Evolutionary conservation across 257 asterid species (phyloP), one percentile per base, ranked within the genome.

Genomic region (Solanum ahanhuiri): DNA sequence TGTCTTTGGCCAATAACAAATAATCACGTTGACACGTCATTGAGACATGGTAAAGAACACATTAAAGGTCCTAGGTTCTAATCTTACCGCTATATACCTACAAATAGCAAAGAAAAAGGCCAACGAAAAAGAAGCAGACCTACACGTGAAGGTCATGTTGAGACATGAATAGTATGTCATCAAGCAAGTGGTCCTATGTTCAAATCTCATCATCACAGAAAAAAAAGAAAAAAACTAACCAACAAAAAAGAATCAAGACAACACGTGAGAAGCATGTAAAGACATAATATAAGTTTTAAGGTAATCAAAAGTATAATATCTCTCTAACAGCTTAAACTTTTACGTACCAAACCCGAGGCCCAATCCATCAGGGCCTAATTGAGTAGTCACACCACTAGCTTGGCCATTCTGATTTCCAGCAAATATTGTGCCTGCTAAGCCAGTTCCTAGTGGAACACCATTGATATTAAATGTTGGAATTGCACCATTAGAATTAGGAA

Each of bases 401-500:
- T 70, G 84, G 66, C 85, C 67, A 77, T 86, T 88, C 63, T 72
- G 73, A 34, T 28, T 28, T 12, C 95, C 95, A 1, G 93, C 89
- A 58, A 91, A 94, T 11, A 92, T 86, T 1, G 95, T 92, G 20
- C 96, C 98, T 2, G 91, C 90, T 64, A 94, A 77, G 88, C 99
- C 98, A 2, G 98, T 95, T 41, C 98, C 99, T 6, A 95, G 89
- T 0, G 98, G 96, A 86, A 96, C 34, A 66, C 98, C 98, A 11
- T 92, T 93, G 82, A 87, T 77, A 75, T 93, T 95, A 2, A 92
- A 64, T 3, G 96, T 92, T 28, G 98, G 99, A 7, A 93, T 89
- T 4, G 94, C 98, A 1, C 98, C 97, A 35, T 93, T 94, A 77
- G 99, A 90, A 41, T 94, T 96, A 77, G 99, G 99, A 58, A 96